phyloP scores from a whole-genome alignment of 306 rosid species.

The Sophora flavescens region DNA sequence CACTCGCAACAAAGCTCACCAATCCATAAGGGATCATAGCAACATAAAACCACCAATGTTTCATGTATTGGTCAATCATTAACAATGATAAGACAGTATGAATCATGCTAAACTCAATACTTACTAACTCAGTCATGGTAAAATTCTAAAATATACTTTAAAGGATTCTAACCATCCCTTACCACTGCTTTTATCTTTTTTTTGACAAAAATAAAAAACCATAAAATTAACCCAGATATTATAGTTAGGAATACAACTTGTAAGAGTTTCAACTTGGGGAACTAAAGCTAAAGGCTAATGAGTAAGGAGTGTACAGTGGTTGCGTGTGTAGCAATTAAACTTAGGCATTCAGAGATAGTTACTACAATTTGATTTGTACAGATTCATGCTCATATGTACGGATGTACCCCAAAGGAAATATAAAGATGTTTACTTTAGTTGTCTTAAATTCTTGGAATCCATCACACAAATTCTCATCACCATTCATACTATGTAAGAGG shows the following conservation, averaged over 20 bases:
- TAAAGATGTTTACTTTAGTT: neutral
- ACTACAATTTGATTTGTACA: slow-evolving; percentile 41
- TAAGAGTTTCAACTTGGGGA: slow-evolving; percentile 70
- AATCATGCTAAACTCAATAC: neutral
- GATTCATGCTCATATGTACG: slow-evolving; percentile 9
- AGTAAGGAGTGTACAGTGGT: neutral
- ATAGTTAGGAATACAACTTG: slow-evolving; percentile 45
- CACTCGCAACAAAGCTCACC: too few species aligned
- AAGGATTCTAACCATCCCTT: neutral
- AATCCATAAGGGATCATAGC: neutral
- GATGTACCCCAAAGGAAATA: neutral
- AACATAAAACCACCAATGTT: neutral
- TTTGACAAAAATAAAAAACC: neutral
- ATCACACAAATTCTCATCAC: neutral
- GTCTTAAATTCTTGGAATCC: neutral
- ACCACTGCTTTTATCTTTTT: neutral
- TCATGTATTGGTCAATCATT: neutral
- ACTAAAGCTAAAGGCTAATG: slow-evolving; percentile 16
- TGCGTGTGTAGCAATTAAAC: neutral
- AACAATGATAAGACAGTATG: neutral
- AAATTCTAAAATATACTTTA: neutral
- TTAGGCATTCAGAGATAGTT: neutral
- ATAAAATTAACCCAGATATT: neutral
- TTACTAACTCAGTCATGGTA: neutral
- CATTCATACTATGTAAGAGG: neutral